Base-by-base conservation (phyloP, 768 basidiomycete species). In the Mycena metata region DNA sequence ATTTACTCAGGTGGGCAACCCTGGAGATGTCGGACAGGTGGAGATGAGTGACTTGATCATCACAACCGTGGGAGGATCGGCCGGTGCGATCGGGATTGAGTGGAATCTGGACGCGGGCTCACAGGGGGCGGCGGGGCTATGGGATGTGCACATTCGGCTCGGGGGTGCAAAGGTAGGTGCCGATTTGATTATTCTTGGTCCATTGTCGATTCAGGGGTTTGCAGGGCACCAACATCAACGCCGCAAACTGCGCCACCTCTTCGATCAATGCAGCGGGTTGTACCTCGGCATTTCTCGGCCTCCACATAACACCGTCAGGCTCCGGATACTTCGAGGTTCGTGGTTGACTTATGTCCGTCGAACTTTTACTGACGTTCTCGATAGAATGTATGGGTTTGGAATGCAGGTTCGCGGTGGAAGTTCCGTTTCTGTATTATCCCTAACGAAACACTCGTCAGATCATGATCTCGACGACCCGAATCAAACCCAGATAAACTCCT, bases 151-250 rank as follows among this genome's bases (percentile, higher is more conserved):
- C 36, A 36, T 36, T 36, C 36, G 36, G 7, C 36, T 36, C 36
- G 36, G 36, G 7, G 36, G 36, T 12, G 36, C 36, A 26, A n/a
- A n/a, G 43, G 45, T 45, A 35, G 46, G 30, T 21, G 9, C 30
- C 16, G 6, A n/a, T 30, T 36, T 10, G 6, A 5, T 23, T 49
- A 2, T 47, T 23, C 26, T 21, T 45, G 33, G 6, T 23, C 3
- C 12, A 5, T 12, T 36, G 16, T n/a, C 17, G 3, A n/a, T n/a
- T n/a, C n/a, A 35, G 5, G 35, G 33, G n/a, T 54, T 21, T n/a
- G 17, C 17, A 62, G 60, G 60, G 60, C 19, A 62, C 60, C 49
- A 62, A 62, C 26, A 62, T 62, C 60, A 62, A 62, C 35, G 35
- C 60, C 3, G 60, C 60, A 9, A 52, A 52, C 49, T 62, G 60